Percentiles rank a stretch among this genome's conserved stretches.
Conservation (phyloP, 2,329 filamentous ascomycete genomes). For the Aspergillus glaucus region DNA sequence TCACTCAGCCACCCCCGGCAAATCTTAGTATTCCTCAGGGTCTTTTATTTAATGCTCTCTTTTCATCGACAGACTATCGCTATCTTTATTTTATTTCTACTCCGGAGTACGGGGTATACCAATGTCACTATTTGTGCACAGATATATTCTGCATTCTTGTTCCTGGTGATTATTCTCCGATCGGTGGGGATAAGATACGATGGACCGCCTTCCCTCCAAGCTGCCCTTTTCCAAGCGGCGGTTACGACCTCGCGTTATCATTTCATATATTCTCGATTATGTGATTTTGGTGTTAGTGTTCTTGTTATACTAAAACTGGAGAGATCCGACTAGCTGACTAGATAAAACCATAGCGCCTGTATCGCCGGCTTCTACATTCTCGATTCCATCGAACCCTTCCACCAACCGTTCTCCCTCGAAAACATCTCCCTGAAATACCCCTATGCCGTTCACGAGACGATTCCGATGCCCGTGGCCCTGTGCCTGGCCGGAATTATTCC, state of each 20-base stretch:
- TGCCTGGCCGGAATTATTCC: conserved; percentile 47
- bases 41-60: background rate
- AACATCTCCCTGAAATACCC: conserved; percentile 55
- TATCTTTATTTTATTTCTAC: no score
- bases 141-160: background rate
- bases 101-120: background rate
- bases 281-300: conserved; percentile 50
- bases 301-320: background rate
- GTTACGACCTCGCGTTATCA: conserved; percentile 44
- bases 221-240: conserved; percentile 50
- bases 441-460: conserved; percentile 50
- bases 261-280: conserved; percentile 55
- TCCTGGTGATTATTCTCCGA: background rate
- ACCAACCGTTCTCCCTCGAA: conserved; percentile 52
- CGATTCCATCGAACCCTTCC: conserved; percentile 49
- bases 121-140: background rate
- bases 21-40: background rate
- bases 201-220: conserved; percentile 33
- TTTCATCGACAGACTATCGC: no score
- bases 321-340: background rate
- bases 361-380: conserved; percentile 48
- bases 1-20: background rate
- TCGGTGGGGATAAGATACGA: conserved; percentile 4
- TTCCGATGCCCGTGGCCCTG: conserved; percentile 46
- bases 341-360: conserved; percentile 37